These are phyloP conservation scores for Candida odintsovae DNA, from an alignment of 805 yeast species.

Conservation along the genomic window DNA sequence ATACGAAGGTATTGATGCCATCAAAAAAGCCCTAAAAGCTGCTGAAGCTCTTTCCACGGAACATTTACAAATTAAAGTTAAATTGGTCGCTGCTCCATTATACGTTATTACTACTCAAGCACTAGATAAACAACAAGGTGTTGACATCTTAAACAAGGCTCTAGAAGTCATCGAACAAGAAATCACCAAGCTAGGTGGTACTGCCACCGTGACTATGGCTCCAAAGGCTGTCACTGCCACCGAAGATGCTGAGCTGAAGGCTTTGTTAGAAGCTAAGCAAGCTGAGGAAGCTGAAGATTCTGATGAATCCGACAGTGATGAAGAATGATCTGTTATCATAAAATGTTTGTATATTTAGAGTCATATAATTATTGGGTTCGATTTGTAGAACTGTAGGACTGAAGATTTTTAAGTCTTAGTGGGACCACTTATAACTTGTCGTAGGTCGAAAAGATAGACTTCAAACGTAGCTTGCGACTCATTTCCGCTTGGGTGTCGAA, in stretches of 20 bases:
- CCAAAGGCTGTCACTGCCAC: conserved; percentile 99
- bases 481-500: no score
- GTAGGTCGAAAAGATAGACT: not conserved
- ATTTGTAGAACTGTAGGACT: not conserved
- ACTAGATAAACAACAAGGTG: conserved; percentile 85
- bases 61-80: conserved; percentile 83
- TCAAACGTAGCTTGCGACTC: no score
- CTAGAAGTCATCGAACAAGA: conserved; percentile 68
- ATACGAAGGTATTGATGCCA: conserved; percentile 97
- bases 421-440: not conserved
- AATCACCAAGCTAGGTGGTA: conserved; percentile 74
- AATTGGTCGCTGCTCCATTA: conserved; percentile 95
- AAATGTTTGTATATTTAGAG: not conserved
- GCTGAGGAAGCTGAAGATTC: conserved; percentile 78
- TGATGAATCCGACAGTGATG: conserved; percentile 56
- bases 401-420: no score
- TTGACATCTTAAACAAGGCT: conserved; percentile 71
- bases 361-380: not conserved
- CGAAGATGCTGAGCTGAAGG: conserved; percentile 96
- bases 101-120: conserved; percentile 92
- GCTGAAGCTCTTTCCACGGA: conserved; percentile 85
- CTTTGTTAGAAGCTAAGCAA: conserved; percentile 89
- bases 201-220: conserved; percentile 90
- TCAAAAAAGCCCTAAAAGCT: conserved; percentile 78
- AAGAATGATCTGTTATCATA: conserved; percentile 22